Evolutionary conservation across 495 filamentous ascomycete species (phyloP), one percentile per base, ranked within the genome.

Genomic region (Hypomontagnella submonticulosa): DNA sequence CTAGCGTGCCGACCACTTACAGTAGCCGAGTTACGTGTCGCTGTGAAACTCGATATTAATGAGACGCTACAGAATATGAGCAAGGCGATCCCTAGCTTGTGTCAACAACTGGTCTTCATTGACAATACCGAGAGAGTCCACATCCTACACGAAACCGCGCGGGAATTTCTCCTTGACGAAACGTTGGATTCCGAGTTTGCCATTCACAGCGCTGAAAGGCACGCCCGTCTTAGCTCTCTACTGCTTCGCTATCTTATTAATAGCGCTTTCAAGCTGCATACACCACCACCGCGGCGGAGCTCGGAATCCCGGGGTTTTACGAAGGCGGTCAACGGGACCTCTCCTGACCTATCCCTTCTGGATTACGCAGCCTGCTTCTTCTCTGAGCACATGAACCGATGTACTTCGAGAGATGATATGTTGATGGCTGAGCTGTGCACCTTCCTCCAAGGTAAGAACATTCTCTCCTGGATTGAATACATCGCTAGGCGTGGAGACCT

Each of bases 81-180:
- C 10, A 73, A 69, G 52, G 71, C 63, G 0, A 69, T 76, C 18
- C 70, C 66, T 1, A 58, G 53, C 4, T 13, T 76, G 1, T 78
- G 73, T 27, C 62, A 62, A 0, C 76, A 78, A 49, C 50, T 77
- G 8, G 65, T 75, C 12, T 69, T 54, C 20, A 46, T 77, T 11
- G 71, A 76, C 42, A 32, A 61, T 7, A 23, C 47, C 1, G 49
- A 41, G 13, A 71, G 33, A 11, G 69, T 74, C 7, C 69, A 74
- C 3, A 33, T 77, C 16, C 63, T 77, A 11, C 75, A 77, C 54
- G 75, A 71, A 18, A 78, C 76, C 0, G 75, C 61, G 8, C 61
- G 70, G 12, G 72, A 75, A 16, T 78, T 78, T 51, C 56, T 78
- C n/a, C 18, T 71, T 16, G 23, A 43, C 1, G 59, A 67, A 1